These are phyloP conservation scores for Phytophthora macrochlamydospora DNA, from an alignment of 352 stramenopile species.

Conservation along the genomic window DNA sequence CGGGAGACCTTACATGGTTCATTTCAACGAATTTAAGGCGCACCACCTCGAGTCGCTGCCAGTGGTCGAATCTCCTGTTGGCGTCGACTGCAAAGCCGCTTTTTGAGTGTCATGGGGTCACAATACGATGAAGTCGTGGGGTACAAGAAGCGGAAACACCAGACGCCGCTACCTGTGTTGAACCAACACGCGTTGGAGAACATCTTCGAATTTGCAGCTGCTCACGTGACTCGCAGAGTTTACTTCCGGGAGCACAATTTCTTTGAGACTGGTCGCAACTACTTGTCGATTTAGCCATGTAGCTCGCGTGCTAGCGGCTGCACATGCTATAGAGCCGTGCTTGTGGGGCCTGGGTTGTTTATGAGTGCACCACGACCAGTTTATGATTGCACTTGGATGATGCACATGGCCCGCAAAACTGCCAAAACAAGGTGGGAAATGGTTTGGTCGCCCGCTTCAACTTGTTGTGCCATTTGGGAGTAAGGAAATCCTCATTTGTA, in stretches of 20 bases:
- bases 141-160: constrained; percentile 17
- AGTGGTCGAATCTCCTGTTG: constrained; percentile 2
- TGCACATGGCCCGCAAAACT: no score
- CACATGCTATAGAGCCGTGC: no score
- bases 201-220: constrained; percentile 29
- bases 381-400: no score
- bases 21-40: constrained; percentile 25
- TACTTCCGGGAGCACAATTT: constrained; percentile 31
- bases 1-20: constrained; percentile 9
- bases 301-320: no score
- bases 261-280: constrained; percentile 19
- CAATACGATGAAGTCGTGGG: constrained; percentile 1
- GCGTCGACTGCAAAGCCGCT: constrained; percentile 17
- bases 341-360: no score
- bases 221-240: constrained; percentile 20
- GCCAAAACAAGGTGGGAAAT: no score
- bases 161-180: constrained; percentile 10
- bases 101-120: constrained; percentile 28
- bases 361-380: no score
- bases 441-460: no score
- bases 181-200: constrained; percentile 21
- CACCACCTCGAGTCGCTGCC: constrained; percentile 26
- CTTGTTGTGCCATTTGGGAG: no score
- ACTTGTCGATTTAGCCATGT: constrained; percentile 16
- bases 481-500: no score